These are phyloP conservation scores for Metarhizium brunneum DNA, from an alignment of 2,329 filamentous ascomycete species.

Conservation along the genomic window DNA sequence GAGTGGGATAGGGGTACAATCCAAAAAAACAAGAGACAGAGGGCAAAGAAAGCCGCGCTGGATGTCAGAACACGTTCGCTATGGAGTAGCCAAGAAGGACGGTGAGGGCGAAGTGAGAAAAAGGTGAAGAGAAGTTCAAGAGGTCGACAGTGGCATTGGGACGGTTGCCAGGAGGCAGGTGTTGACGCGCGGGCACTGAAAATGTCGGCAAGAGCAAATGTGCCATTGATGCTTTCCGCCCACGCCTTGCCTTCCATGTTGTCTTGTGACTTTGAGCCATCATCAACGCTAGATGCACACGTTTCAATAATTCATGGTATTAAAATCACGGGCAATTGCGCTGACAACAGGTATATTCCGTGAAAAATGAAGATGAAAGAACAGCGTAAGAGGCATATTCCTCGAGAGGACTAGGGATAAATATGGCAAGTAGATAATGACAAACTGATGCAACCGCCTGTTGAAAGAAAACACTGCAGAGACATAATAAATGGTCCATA, in stretches of 20 bases:
- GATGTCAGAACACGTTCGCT: background rate
- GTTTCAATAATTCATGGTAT: too few relatives aligned
- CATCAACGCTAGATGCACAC: too few relatives aligned
- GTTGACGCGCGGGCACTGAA: background rate
- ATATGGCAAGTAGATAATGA: background rate
- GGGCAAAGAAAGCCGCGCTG: background rate
- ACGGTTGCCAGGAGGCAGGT: background rate
- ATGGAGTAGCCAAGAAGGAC: background rate
- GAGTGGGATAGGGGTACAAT: background rate
- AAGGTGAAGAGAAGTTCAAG: background rate
- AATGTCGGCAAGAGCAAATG: background rate
- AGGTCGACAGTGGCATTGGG: background rate
- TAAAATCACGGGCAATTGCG: too few relatives aligned
- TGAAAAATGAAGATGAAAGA: background rate
- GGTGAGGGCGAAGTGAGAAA: background rate
- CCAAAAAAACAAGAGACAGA: slow-evolving; percentile 3
- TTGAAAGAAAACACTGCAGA: background rate
- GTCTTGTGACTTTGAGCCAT: too few relatives aligned
- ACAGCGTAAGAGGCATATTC: background rate
- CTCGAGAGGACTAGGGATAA: background rate
- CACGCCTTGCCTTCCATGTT: too few relatives aligned
- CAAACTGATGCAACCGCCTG: background rate
- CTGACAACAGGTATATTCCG: too few relatives aligned
- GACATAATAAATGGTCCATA: background rate
- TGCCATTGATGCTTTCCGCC: background rate